Evolutionary conservation across 257 asterid species (phyloP).

Genomic region (Thymus mandschuricus): DNA sequence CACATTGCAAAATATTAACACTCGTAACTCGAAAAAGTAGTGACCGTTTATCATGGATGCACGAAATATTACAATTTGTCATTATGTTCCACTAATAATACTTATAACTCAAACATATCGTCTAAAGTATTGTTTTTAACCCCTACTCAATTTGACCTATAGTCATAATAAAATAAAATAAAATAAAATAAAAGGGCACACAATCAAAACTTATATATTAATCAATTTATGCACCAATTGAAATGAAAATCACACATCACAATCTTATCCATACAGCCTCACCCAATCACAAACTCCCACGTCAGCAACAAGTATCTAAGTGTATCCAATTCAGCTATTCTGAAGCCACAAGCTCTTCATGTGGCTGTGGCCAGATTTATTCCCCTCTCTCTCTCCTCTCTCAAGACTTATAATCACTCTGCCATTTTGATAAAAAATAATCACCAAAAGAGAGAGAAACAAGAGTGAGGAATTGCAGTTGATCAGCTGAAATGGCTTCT

Average conservation of each 20-base stretch:
- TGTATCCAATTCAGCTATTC: slow-evolving; percentile 53
- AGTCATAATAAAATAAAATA: too few species aligned
- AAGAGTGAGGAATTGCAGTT: neutral
- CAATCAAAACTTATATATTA: neutral
- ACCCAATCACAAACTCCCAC: slow-evolving; percentile 55
- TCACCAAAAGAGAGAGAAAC: neutral
- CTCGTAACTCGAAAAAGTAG: too few species aligned
- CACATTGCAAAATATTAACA: too few species aligned
- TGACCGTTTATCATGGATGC: too few species aligned
- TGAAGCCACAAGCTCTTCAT: slow-evolving; percentile 61
- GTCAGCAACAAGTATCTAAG: slow-evolving; percentile 55
- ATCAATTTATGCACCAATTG: slow-evolving; percentile 19
- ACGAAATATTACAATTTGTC: too few species aligned
- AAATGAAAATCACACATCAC: slow-evolving; percentile 28
- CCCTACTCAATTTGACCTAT: too few species aligned
- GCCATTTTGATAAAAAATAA: neutral
- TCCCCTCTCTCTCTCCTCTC: slow-evolving; percentile 15
- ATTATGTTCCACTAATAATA: too few species aligned
- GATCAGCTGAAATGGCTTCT: slow-evolving; percentile 54
- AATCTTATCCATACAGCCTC: slow-evolving; percentile 57
- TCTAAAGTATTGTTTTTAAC: too few species aligned
- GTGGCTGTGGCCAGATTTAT: slow-evolving; percentile 40
- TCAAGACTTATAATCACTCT: slow-evolving; percentile 37
- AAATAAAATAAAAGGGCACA: too few species aligned
- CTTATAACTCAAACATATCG: too few species aligned